A percentile compares a stretch with the other conserved stretches of the same genome.
Evolutionary conservation across 139 green algal species (phyloP).

Genomic region (Chlorella sp.): DNA sequence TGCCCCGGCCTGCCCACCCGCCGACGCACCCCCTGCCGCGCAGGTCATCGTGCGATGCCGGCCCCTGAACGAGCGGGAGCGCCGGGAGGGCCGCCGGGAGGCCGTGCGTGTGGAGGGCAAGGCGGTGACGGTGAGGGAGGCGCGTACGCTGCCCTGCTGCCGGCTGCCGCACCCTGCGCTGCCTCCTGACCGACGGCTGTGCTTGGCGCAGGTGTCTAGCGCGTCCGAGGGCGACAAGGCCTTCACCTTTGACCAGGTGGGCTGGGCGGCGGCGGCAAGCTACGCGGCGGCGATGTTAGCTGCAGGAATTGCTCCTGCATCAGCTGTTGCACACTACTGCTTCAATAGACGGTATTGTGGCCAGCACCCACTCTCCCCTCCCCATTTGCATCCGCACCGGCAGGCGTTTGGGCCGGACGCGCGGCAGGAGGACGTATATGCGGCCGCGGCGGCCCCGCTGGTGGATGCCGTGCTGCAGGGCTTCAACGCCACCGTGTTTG

Average conservation of each 20-base stretch:
- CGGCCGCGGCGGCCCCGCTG: slow-evolving; percentile 69
- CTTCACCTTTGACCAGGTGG: slow-evolving; percentile 88
- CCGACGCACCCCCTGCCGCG: neutral
- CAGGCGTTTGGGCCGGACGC: slow-evolving; percentile 65
- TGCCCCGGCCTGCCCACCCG: neutral
- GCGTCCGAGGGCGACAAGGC: slow-evolving; percentile 22
- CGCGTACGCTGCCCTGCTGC: neutral
- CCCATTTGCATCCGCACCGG: neutral
- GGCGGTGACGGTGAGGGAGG: slow-evolving; percentile 57
- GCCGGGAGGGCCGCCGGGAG: slow-evolving; percentile 54
- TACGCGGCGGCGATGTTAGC: neutral
- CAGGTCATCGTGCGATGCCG: slow-evolving; percentile 79
- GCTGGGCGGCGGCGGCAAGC: neutral
- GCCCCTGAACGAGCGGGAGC: slow-evolving; percentile 81
- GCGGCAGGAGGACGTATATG: slow-evolving; percentile 77
- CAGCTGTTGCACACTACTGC: neutral
- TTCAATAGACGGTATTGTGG: neutral
- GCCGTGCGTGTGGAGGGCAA: slow-evolving; percentile 77
- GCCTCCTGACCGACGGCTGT: neutral
- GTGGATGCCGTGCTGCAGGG: slow-evolving; percentile 81
- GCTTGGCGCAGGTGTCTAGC: neutral
- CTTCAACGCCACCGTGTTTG: slow-evolving; percentile 86
- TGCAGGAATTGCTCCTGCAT: neutral
- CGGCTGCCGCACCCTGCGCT: neutral
- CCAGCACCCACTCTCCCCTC: neutral